Evolutionary conservation across 345 rosid species (phyloP).

Genomic region (Syzygium aromaticum): DNA sequence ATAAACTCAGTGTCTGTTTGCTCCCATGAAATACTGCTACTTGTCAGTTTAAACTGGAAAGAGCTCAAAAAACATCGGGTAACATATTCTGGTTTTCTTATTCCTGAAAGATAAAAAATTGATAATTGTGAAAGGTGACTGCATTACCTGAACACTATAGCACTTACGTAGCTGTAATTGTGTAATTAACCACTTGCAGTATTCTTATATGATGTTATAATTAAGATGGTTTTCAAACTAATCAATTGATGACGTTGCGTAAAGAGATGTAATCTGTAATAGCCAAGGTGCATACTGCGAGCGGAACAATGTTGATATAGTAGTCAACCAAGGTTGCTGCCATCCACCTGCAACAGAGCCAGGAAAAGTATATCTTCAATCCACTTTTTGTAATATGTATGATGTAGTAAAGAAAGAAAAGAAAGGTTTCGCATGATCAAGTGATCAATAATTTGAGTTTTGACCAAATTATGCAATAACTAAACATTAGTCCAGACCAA

Average conservation of each 20-base stretch:
- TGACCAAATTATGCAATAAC: background rate
- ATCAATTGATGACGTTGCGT: background rate
- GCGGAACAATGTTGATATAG: slow-evolving; percentile 43
- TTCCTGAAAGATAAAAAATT: background rate
- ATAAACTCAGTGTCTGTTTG: background rate
- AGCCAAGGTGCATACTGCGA: slow-evolving; percentile 32
- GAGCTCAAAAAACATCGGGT: background rate
- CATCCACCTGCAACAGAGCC: slow-evolving; percentile 55
- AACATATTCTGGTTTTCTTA: background rate
- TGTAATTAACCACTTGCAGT: background rate
- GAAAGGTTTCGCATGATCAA: background rate
- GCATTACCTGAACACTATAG: background rate
- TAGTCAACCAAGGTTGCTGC: slow-evolving; percentile 61
- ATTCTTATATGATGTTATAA: background rate
- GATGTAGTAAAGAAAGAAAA: background rate
- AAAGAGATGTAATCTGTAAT: background rate
- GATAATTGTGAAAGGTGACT: background rate
- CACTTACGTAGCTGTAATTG: background rate
- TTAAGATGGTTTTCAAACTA: background rate
- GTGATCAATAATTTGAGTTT: background rate
- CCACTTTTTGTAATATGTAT: background rate
- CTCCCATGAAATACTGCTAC: background rate
- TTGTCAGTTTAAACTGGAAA: background rate
- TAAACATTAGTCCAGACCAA: background rate
- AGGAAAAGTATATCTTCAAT: background rate